phyloP scores from a whole-genome alignment of 495 filamentous ascomycete genomes.

The Talaromyces liani region DNA sequence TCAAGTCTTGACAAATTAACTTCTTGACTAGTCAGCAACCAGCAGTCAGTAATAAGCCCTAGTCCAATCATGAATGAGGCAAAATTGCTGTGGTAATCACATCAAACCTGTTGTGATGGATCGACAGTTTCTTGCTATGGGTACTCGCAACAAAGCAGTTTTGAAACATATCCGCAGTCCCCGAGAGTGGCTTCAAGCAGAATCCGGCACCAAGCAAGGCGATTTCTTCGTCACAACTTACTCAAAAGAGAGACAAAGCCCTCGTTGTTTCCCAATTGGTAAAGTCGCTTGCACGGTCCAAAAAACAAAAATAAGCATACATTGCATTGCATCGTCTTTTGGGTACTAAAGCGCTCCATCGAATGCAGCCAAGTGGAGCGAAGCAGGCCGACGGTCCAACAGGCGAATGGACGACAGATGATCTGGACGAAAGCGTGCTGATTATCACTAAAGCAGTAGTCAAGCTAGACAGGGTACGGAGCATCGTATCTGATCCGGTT shows the following conservation, averaged over 20 bases:
- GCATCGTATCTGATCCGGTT: slow-evolving; percentile 1
- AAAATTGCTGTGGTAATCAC: background rate
- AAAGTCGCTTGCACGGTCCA: background rate
- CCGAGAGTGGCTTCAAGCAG: background rate
- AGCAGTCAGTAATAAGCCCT: background rate
- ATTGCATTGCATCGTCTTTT: background rate
- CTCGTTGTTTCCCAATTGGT: background rate
- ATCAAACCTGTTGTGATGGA: background rate
- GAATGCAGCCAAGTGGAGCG: slow-evolving; percentile 1
- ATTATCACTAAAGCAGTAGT: background rate
- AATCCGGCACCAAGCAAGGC: background rate
- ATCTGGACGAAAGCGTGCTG: background rate
- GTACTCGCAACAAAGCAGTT: background rate
- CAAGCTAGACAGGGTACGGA: background rate
- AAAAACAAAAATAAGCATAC: slow-evolving; percentile 1
- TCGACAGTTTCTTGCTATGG: background rate
- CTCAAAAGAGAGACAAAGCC: background rate
- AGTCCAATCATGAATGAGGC: background rate
- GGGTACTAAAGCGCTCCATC: background rate
- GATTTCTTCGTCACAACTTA: background rate
- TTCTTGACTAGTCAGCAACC: too few relatives aligned
- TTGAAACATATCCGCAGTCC: background rate
- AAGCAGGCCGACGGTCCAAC: background rate
- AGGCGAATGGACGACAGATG: background rate
- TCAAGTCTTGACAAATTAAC: too few relatives aligned